phyloP scores from a whole-genome alignment of 2,329 filamentous ascomycete genomes.

The Pseudocercospora cruenta region DNA sequence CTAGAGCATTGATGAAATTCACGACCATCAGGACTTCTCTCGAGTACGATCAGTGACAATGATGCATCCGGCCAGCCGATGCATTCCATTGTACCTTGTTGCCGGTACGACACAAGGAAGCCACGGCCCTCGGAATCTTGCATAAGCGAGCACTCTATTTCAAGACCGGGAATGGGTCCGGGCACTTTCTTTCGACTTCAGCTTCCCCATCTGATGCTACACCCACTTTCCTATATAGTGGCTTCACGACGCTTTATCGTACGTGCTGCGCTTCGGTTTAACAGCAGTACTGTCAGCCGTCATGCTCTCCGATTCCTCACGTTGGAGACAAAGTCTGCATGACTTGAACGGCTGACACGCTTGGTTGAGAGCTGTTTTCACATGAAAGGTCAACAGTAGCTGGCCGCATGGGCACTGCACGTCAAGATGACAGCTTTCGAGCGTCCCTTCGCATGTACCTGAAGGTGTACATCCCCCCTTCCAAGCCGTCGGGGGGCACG shows the following conservation, averaged over 20 bases:
- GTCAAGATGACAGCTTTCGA: background rate
- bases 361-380: background rate
- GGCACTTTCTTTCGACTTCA: conserved; percentile 1
- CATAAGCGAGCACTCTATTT: conserved; percentile 4
- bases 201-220: background rate
- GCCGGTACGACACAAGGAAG: background rate
- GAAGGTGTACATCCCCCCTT: conserved; percentile 8
- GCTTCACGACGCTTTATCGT: background rate
- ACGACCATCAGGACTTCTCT: background rate
- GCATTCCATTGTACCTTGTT: conserved; percentile 7
- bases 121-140: conserved; percentile 3
- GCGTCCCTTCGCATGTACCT: conserved; percentile 6
- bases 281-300: background rate
- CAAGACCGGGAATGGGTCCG: background rate
- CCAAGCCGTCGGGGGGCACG: background rate
- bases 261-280: background rate
- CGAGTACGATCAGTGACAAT: background rate
- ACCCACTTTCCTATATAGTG: too few relatives aligned
- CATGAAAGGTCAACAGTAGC: background rate
- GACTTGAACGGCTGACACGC: background rate
- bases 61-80: background rate
- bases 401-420: background rate
- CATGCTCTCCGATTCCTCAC: background rate
- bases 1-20: background rate
- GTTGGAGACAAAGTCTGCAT: background rate